phyloP scores from a whole-genome alignment of 208 protist species.

The Trypanosoma congolense region DNA sequence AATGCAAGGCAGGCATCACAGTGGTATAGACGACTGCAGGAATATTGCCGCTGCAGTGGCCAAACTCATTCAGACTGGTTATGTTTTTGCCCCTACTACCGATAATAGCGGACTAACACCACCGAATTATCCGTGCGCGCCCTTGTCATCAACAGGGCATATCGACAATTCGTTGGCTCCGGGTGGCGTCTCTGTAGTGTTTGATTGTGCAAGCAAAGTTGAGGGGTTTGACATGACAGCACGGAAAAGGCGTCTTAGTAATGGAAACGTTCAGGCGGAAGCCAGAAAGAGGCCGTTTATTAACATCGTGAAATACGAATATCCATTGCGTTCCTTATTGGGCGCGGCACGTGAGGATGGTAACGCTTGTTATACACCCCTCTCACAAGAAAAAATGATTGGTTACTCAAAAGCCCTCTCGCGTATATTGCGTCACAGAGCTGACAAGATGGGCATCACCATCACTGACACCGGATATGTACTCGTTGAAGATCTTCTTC shows the following conservation, averaged over 20 bases:
- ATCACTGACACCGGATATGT: slow-evolving; percentile 69
- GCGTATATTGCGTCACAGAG: slow-evolving; percentile 68
- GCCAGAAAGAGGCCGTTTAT: slow-evolving; percentile 3
- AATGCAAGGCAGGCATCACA: slow-evolving; percentile 84
- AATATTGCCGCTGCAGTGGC: slow-evolving; percentile 87
- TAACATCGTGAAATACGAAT: slow-evolving; percentile 10
- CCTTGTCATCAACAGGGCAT: too few relatives aligned
- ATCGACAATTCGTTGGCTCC: too few relatives aligned
- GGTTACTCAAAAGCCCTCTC: slow-evolving; percentile 55
- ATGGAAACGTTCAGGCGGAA: not conserved
- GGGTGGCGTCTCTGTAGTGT: too few relatives aligned
- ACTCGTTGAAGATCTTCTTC: slow-evolving; percentile 39
- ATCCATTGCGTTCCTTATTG: slow-evolving; percentile 10
- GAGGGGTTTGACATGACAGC: too few relatives aligned
- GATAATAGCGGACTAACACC: slow-evolving; percentile 14
- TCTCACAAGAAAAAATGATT: slow-evolving; percentile 10
- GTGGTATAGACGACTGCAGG: slow-evolving; percentile 90
- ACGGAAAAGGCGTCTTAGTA: not conserved
- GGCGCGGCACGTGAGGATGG: not conserved
- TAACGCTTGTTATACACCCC: not conserved
- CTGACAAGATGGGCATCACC: slow-evolving; percentile 36
- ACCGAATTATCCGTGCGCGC: too few relatives aligned
- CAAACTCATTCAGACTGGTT: slow-evolving; percentile 37
- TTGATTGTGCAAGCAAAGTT: too few relatives aligned
- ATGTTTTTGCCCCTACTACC: slow-evolving; percentile 36